A percentile compares a stretch with the other conserved stretches of the same genome.
Conservation (phyloP, 202 grass and related monocot species). For the Bolboschoenoplectus hybrid region DNA sequence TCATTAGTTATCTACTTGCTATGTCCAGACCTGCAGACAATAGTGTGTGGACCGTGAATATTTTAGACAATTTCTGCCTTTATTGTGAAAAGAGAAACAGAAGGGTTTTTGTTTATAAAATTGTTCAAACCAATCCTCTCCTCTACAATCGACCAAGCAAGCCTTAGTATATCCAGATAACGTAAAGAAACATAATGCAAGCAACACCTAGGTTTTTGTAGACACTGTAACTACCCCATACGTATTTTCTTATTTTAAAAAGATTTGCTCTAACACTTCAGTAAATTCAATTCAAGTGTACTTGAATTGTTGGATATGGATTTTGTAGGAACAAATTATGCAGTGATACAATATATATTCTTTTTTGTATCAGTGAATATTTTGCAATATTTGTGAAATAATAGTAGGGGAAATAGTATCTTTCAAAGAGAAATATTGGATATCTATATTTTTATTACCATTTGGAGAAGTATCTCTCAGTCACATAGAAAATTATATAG, state of each 20-base stretch:
- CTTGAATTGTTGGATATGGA: constrained; percentile 13
- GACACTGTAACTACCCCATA: neutral
- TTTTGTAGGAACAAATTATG: neutral
- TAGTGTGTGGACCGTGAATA: neutral
- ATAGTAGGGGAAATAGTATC: neutral
- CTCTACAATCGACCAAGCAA: neutral
- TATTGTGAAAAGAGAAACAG: neutral
- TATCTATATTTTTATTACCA: constrained; percentile 19
- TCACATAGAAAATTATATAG: neutral
- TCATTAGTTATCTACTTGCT: constrained; percentile 6
- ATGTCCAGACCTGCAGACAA: neutral
- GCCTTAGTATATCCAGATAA: neutral
- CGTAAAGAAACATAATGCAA: neutral
- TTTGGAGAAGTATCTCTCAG: neutral
- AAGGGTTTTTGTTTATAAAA: neutral
- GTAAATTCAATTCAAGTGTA: neutral
- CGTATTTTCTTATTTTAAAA: neutral
- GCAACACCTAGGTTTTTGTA: neutral
- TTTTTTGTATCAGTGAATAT: neutral
- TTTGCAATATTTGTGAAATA: constrained; percentile 4
- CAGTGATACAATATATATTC: neutral
- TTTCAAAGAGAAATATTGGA: constrained; percentile 6
- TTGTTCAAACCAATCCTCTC: neutral
- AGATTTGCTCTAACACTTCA: neutral
- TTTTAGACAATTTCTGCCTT: neutral